Evolutionary conservation across 805 yeast genomes (phyloP).

Genomic region (Lipomyces yamanashiensis): DNA sequence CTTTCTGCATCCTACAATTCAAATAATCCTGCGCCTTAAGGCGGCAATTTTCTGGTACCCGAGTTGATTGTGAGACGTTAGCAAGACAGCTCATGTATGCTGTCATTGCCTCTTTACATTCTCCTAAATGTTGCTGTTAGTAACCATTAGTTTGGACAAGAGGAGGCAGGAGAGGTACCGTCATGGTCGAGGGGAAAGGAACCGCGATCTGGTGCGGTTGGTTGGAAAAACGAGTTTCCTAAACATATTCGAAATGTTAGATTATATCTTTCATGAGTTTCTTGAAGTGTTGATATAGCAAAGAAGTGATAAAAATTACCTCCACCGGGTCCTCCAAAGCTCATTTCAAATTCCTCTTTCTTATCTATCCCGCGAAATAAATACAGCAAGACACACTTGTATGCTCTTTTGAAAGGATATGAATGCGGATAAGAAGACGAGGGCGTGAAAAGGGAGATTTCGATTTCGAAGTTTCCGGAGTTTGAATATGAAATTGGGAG

Average conservation of each 20-base stretch:
- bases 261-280: background rate
- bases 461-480: too few relatives aligned
- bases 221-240: slow-evolving; percentile 44
- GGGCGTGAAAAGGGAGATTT: too few relatives aligned
- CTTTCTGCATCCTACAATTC: slow-evolving; percentile 81
- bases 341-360: slow-evolving; percentile 10
- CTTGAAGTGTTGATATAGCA: too few relatives aligned
- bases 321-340: slow-evolving; percentile 33
- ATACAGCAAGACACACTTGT: background rate
- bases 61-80: slow-evolving; percentile 63
- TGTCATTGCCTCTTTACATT: slow-evolving; percentile 76
- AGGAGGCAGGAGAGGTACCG: slow-evolving; percentile 40
- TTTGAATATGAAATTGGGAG: too few relatives aligned
- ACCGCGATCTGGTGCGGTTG: slow-evolving; percentile 96
- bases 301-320: slow-evolving; percentile 2
- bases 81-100: slow-evolving; percentile 79
- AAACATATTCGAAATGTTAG: background rate
- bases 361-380: background rate
- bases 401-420: background rate
- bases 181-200: slow-evolving; percentile 94
- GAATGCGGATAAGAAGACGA: too few relatives aligned
- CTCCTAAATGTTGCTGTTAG: slow-evolving; percentile 52
- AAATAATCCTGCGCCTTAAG: slow-evolving; percentile 79
- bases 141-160: background rate
- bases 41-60: slow-evolving; percentile 89